Conservation (phyloP, 2,329 filamentous ascomycete genomes). For the Chaetomium strumarium region DNA sequence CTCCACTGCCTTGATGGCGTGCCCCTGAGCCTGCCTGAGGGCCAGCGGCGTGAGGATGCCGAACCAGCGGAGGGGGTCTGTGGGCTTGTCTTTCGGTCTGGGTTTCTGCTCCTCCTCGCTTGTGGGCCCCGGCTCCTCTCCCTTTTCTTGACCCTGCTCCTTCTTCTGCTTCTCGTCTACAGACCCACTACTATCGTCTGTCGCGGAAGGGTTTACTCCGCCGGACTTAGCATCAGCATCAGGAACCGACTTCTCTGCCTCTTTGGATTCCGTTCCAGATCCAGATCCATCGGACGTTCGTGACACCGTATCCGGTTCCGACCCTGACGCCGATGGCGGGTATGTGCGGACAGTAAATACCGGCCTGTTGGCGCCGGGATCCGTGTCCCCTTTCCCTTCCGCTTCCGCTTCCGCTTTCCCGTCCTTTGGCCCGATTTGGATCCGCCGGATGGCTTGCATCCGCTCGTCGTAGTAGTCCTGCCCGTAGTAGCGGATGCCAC, state of each 20-base stretch:
- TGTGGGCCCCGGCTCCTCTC: not conserved
- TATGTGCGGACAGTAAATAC: slow-evolving; percentile 2
- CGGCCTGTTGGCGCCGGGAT: not conserved
- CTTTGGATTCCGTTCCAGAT: too few species aligned
- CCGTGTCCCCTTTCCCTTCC: not conserved
- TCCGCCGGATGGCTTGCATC: slow-evolving; percentile 55
- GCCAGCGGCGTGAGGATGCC: slow-evolving; percentile 48
- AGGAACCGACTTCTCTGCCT: too few species aligned
- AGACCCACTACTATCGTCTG: too few species aligned
- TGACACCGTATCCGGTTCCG: not conserved
- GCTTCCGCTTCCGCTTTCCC: not conserved
- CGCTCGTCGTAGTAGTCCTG: slow-evolving; percentile 66
- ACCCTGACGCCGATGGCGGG: not conserved
- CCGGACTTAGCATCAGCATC: too few species aligned
- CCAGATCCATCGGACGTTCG: not conserved
- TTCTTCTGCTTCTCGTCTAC: slow-evolving; percentile 4
- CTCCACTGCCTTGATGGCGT: slow-evolving; percentile 52
- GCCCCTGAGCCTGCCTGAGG: slow-evolving; percentile 52
- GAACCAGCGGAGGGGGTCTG: slow-evolving; percentile 56
- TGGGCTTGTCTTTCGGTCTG: slow-evolving; percentile 15
- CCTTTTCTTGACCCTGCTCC: slow-evolving; percentile 5
- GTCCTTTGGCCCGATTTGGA: slow-evolving; percentile 29
- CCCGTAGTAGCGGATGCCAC: slow-evolving; percentile 56
- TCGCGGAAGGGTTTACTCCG: too few species aligned
- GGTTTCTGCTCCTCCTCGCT: not conserved